Base-by-base conservation (phyloP, 2,329 filamentous ascomycete species). In the Neopestalotiopsis sp. region DNA sequence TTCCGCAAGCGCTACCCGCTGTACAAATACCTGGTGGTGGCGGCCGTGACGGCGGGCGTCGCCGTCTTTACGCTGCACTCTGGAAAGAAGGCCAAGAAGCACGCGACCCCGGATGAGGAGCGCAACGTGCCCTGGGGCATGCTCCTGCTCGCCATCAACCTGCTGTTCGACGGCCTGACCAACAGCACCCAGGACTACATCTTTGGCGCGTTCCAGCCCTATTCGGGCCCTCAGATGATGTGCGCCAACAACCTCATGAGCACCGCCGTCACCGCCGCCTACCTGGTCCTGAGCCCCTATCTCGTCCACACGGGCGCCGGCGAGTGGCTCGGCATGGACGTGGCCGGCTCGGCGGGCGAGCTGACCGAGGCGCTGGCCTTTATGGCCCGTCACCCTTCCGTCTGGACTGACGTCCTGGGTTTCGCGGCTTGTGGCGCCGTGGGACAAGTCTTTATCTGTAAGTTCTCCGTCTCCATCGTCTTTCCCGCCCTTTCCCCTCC, bases 171-270 rank as follows among this genome's bases (percentile, higher is more conserved):
- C 80, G 96, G 96, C 72, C 86, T 99, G 67, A 98, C 95, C 69
- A 99, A 99, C 81, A 94, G 92, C 67, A 97, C 95, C 2, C 96
- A 99, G 85, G 96, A 99, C 81, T 91, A 97, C 81, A 94, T 99
- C 80, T 98, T 98, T 80, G 82, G 83, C 72, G 86, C 89, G 6
- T 97, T 94, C 82, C 90, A 89, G 72, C 90, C 91, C 14, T 98
- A 96, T 79, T 89, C 90, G 2, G 96, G 96, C 10, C 94, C 95
- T 70, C 96, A 99, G 87, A 99, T 99, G 96, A 99, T 99, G 96
- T 97, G 95, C 79, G 95, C 95, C 53, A 94, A 98, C 81, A 99
- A 98, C 79, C 84, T 97, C 68, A 92, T 98, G 81, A 92, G 89
- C 74, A 95, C 94, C 3, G 77, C 90, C 61, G 85, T 98, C 68